phyloP scores from a whole-genome alignment of 2,329 filamentous ascomycete species.

The Cercospora sojina region DNA sequence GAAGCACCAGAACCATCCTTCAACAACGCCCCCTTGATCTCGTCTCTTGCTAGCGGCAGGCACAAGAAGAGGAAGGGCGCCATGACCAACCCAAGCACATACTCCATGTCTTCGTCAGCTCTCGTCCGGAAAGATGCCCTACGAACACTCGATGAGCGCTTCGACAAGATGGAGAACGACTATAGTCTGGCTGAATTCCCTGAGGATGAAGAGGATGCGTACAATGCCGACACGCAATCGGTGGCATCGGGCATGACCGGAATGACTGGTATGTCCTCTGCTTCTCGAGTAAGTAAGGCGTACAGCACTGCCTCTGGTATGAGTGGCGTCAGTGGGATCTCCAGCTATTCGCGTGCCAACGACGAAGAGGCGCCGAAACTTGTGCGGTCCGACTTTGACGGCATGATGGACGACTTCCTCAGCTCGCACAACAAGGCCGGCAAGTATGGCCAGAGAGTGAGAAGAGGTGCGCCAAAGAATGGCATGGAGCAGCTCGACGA shows the following conservation, averaged over 20 bases:
- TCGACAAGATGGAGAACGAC: conserved; percentile 83
- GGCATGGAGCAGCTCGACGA: conserved; percentile 90
- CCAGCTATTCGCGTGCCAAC: conserved; percentile 36
- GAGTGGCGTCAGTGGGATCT: conserved; percentile 41
- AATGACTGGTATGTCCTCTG: conserved; percentile 52
- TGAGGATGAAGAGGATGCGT: conserved; percentile 34
- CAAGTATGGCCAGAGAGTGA: conserved; percentile 64
- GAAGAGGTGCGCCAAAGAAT: conserved; percentile 73
- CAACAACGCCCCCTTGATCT: conserved; percentile 68
- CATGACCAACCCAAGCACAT: conserved; percentile 79
- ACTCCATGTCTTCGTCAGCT: conserved; percentile 89
- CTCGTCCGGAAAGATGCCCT: conserved; percentile 85
- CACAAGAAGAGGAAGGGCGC: conserved; percentile 95
- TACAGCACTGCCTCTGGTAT: conserved; percentile 40
- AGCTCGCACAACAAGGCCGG: conserved; percentile 69
- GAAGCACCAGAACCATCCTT: conserved; percentile 57
- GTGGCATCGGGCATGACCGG: conserved; percentile 51
- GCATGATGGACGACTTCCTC: conserved; percentile 90
- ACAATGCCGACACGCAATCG: conserved; percentile 44
- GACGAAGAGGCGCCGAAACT: conserved; percentile 49
- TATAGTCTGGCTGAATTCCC: conserved; percentile 56
- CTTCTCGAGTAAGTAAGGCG: conserved; percentile 41
- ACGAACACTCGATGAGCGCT: conserved; percentile 80
- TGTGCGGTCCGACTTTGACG: conserved; percentile 76
- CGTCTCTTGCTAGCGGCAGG: conserved; percentile 70